Percentiles rank a stretch among this genome's conserved stretches.
These are phyloP conservation scores for Boechera divaricarpa DNA, from an alignment of 345 rosid species.

Conservation along the genomic window DNA sequence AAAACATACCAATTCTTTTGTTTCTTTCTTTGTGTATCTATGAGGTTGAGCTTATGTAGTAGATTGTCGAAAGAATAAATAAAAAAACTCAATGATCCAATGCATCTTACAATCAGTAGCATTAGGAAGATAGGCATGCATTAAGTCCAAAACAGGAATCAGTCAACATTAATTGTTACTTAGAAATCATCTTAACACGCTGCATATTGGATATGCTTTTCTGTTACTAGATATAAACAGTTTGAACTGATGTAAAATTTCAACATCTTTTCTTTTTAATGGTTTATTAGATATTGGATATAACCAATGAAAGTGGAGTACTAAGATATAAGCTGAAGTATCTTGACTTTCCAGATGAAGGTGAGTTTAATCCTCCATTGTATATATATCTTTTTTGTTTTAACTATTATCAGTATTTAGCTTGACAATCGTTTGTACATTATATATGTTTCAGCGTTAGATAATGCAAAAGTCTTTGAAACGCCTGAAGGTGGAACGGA, in stretches of 20 bases:
- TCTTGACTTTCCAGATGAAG: neutral
- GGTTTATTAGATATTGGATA: slow-evolving; percentile 5
- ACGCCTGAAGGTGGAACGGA: neutral
- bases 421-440: neutral
- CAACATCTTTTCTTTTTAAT: neutral
- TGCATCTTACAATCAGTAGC: no score
- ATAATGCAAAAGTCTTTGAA: slow-evolving; percentile 26
- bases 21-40: no score
- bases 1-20: no score
- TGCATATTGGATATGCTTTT: neutral
- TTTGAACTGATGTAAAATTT: neutral
- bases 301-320: neutral
- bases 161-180: no score
- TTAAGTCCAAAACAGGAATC: no score
- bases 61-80: no score
- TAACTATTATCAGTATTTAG: neutral
- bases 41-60: no score
- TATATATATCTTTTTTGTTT: neutral
- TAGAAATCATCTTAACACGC: neutral
- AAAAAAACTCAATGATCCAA: no score
- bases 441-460: neutral
- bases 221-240: neutral
- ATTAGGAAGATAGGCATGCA: no score
- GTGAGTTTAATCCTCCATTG: neutral
- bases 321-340: slow-evolving; percentile 13